A percentile compares a stretch with the other conserved stretches of the same genome.
Conservation (phyloP, 345 rosid species). For the Euphorbia tirucalli region DNA sequence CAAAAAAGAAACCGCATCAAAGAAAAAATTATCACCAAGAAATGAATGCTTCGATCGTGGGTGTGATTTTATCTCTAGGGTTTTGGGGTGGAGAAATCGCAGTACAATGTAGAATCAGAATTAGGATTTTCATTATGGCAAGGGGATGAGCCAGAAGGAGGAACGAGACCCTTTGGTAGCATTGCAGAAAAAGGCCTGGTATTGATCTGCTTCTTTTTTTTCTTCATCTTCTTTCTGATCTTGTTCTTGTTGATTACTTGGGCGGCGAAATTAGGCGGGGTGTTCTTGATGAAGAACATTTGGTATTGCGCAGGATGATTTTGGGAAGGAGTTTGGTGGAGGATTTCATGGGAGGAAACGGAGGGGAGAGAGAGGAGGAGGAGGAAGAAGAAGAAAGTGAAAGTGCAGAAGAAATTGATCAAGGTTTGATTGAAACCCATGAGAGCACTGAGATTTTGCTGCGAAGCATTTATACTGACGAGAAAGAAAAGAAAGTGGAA, state of each 20-base stretch:
- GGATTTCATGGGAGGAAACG: constrained; percentile 21
- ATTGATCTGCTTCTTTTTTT: constrained; percentile 23
- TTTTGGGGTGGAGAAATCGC: constrained; percentile 38
- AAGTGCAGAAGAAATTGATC: constrained; percentile 19
- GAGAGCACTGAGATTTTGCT: constrained; percentile 10
- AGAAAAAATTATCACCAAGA: not conserved
- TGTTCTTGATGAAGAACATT: constrained; percentile 32
- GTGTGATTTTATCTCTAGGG: too few species aligned
- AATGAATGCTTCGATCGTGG: not conserved
- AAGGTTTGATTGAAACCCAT: constrained; percentile 30
- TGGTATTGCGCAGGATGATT: not conserved
- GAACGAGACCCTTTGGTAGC: constrained; percentile 63
- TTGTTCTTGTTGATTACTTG: constrained; percentile 9
- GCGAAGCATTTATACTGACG: constrained; percentile 8
- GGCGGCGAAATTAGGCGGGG: constrained; percentile 19
- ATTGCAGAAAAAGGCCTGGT: constrained; percentile 44
- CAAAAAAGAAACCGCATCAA: not conserved
- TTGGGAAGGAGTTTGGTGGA: constrained; percentile 4
- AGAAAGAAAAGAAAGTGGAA: not conserved
- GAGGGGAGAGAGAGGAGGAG: constrained; percentile 10
- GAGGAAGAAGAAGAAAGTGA: constrained; percentile 17
- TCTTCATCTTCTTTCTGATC: constrained; percentile 15
- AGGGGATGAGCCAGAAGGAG: constrained; percentile 62
- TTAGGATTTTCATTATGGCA: constrained; percentile 53
- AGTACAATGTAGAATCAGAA: constrained; percentile 26